These are phyloP conservation scores for Camellia sinensis DNA, from an alignment of 148 eudicot genomes.

Conservation along the genomic window DNA sequence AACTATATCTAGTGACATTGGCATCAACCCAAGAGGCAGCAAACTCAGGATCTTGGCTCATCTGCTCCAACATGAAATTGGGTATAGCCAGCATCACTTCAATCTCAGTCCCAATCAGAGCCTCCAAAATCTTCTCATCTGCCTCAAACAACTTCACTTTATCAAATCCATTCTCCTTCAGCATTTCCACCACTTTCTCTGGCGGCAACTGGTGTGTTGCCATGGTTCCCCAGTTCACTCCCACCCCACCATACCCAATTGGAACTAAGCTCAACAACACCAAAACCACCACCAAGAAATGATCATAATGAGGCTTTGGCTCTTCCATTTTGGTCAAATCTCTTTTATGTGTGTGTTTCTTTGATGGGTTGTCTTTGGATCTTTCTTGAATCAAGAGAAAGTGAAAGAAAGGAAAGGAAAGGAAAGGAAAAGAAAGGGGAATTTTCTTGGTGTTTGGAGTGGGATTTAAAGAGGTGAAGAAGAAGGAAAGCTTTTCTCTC, in stretches of 20 bases:
- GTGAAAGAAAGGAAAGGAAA: neutral
- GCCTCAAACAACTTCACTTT: conserved; percentile 92
- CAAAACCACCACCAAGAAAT: conserved; percentile 1
- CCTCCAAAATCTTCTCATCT: conserved; percentile 58
- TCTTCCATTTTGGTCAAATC: conserved; percentile 4
- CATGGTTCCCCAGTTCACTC: conserved; percentile 99
- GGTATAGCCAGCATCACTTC: conserved; percentile 91
- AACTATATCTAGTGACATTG: conserved; percentile 65
- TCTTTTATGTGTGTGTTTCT: conserved; percentile 11
- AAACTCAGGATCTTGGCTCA: conserved; percentile 56
- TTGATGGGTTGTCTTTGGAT: neutral
- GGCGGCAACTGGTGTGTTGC: conserved; percentile 65
- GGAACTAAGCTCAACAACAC: conserved; percentile 18
- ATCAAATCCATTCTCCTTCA: conserved; percentile 74
- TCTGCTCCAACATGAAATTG: conserved; percentile 66
- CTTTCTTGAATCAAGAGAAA: conserved; percentile 10
- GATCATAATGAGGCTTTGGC: neutral
- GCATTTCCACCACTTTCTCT: conserved; percentile 70
- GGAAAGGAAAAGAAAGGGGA: conserved; percentile 23
- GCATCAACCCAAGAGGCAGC: conserved; percentile 86
- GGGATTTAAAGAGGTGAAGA: neutral
- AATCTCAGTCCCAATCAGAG: conserved; percentile 62
- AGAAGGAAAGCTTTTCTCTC: neutral
- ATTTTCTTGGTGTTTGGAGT: conserved; percentile 11
- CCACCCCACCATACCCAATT: conserved; percentile 37